Evolutionary conservation across 1,139 yeast genomes (phyloP), one percentile per base, ranked within the genome.

Genomic region (Pichia sp.): DNA sequence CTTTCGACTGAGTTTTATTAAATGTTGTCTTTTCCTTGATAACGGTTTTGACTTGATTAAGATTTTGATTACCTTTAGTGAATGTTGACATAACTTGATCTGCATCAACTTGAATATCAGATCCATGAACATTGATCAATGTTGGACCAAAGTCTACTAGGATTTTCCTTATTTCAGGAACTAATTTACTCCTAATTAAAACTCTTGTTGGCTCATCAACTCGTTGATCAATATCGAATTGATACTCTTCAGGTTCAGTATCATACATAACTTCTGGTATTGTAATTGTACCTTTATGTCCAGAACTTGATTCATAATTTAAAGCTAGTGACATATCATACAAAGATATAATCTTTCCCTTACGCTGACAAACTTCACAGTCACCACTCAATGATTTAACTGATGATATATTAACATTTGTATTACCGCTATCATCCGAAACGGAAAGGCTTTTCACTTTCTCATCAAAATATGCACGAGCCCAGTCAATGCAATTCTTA

Each of bases 201-300:
- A 64, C 55, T 51, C 74, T 67, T 42, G 73, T 68, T 33, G 69
- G 71, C 26, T 69, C 64, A 46, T 71, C 66, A 37, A 48, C 45
- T 54, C 79, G 84, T 51, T 81, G 74, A 58, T 79, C 77, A 44
- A 86, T 71, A 40, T 80, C 82, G 59, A 91, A 91, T 58, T 84
- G 95, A 55, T 81, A 81, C 51, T 88, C 96, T 48, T 81, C 89
- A 28, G 67, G 72, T 40, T 82, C 91, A 15, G 95, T 77, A 61
- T 91, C 98, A 60, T 89, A 91, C n/a, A 96, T 93, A 49, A 93
- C 74, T 60, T 93, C 98, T 3, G 98, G 99, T 36, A 91, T 64
- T 4, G 78, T 73, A 46, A 91, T 79, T 15, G 82, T 71, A 11
- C 98, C 99, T 40, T 67, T 69, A 2, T 59, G 64, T 12, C 54